Evolutionary conservation across 2,329 filamentous ascomycete species (phyloP).

Genomic region (Penicillium sp.): DNA sequence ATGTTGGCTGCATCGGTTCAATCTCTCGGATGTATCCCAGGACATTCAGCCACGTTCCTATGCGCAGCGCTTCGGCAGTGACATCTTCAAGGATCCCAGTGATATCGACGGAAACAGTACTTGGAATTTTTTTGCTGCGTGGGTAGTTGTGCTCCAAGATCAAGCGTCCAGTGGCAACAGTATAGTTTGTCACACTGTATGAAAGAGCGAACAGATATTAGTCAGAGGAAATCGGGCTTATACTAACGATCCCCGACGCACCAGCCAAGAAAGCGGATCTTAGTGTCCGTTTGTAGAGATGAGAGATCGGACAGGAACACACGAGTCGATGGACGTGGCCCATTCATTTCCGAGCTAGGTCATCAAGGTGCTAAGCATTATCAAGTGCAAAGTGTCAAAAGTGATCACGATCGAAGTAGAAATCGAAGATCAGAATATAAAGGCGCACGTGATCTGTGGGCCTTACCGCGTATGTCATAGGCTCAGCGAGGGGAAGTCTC

Average conservation of each 20-base stretch:
- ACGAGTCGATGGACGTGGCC: constrained; percentile 65
- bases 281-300: constrained; percentile 59
- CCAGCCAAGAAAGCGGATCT: constrained; percentile 92
- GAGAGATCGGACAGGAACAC: constrained; percentile 67
- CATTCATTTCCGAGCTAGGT: constrained; percentile 36
- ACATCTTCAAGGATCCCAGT: constrained; percentile 69
- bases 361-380: constrained; percentile 1
- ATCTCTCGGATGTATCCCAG: constrained; percentile 70
- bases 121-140: constrained; percentile 35
- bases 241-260: constrained; percentile 50
- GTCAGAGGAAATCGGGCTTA: background rate
- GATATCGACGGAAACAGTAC: constrained; percentile 67
- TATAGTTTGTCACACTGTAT: constrained; percentile 61
- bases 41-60: constrained; percentile 88
- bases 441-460: constrained; percentile 32
- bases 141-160: constrained; percentile 68
- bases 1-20: constrained; percentile 1
- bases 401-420: background rate
- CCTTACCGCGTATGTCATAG: constrained; percentile 42
- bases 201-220: constrained; percentile 19
- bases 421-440: background rate
- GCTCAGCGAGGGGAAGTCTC: constrained; percentile 34
- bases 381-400: constrained; percentile 4
- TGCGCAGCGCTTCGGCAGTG: constrained; percentile 62
- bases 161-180: constrained; percentile 61